Percentiles rank a stretch among this genome's conserved stretches.
phyloP scores from a whole-genome alignment of 2,329 filamentous ascomycete species.

The Erysiphe pulchra region DNA sequence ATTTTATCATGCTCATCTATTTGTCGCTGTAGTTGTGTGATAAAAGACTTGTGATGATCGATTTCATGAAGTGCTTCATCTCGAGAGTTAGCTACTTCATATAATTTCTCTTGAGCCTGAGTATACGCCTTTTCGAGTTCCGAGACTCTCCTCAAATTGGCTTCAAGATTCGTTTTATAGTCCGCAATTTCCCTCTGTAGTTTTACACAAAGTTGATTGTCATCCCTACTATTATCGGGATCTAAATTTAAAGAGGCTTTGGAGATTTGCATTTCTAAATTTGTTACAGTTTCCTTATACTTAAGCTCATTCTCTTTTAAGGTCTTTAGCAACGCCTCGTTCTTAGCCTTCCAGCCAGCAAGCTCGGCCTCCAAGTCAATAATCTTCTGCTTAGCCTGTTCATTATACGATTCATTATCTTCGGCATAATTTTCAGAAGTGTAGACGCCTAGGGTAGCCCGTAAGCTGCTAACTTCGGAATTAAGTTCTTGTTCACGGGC shows the following conservation, averaged over 20 bases:
- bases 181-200: slow-evolving; percentile 56
- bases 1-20: slow-evolving; percentile 32
- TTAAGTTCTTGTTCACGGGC: slow-evolving; percentile 50
- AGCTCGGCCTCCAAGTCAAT: slow-evolving; percentile 45
- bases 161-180: slow-evolving; percentile 48
- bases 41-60: slow-evolving; percentile 18
- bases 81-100: slow-evolving; percentile 35
- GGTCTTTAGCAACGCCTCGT: slow-evolving; percentile 40
- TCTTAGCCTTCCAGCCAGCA: slow-evolving; percentile 48
- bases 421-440: slow-evolving; percentile 4
- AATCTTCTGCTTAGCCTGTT: slow-evolving; percentile 16
- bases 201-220: slow-evolving; percentile 17
- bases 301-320: slow-evolving; percentile 49
- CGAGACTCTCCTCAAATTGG: slow-evolving; percentile 41
- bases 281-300: slow-evolving; percentile 43
- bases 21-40: slow-evolving; percentile 29
- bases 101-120: slow-evolving; percentile 38
- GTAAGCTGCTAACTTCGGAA: slow-evolving; percentile 43
- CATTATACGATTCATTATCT: slow-evolving; percentile 5
- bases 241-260: slow-evolving; percentile 11
- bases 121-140: slow-evolving; percentile 50
- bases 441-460: slow-evolving; percentile 11
- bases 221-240: not conserved
- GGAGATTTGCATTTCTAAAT: slow-evolving; percentile 37
- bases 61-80: slow-evolving; percentile 20